Evolutionary conservation across 495 filamentous ascomycete species (phyloP), one percentile per base, ranked within the genome.

Genomic region (Talaromyces wortmannii): DNA sequence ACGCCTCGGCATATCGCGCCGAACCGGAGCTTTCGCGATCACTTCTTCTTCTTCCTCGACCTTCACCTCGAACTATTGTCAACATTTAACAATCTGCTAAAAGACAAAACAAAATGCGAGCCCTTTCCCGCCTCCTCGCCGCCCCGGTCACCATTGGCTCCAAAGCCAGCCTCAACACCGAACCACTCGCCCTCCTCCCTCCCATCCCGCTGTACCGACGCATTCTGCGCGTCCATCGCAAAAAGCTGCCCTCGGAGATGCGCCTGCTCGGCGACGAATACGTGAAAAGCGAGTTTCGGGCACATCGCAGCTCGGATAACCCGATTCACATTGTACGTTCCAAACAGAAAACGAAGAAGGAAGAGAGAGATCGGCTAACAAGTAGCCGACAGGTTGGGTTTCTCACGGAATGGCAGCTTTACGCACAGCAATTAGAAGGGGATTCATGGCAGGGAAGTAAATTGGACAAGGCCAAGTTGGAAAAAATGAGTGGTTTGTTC

Each of bases 391-490:
- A 95, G 91, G 87, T 97, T 59, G 94, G 94, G 4, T 98, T 98
- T 65, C 75, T 97, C 61, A 92, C 88, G 0, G 91, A 97, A 70
- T 98, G 94, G 94, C 94, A 97, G 66, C 67, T 88, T 31, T 98
- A 97, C 63, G 92, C 89, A 8, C 92, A 98, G 67, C 81, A 86
- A 59, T 64, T 99, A 15, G 94, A 97, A 61, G 91, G 91, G 0
- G 86, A 95, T 44, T 67, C 78, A 0, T 97, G 94, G 92, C 70
- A 72, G 36, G 91, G 84, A 0, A 90, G 85, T 55, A 88, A 83
- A 61, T 66, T 96, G 65, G 91, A 97, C 48, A 77, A 78, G 54
- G 74, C 68, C 8, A 94, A 92, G 71, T 69, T 96, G 53, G 87
- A 89, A 53, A 97, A 95, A 74, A 88, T 99, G 92, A 97, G 88